Percentiles rank a stretch among this genome's conserved stretches.
These are phyloP conservation scores for Porogramme epimiltina DNA, from an alignment of 1,284 basidiomycete species.

Conservation along the genomic window DNA sequence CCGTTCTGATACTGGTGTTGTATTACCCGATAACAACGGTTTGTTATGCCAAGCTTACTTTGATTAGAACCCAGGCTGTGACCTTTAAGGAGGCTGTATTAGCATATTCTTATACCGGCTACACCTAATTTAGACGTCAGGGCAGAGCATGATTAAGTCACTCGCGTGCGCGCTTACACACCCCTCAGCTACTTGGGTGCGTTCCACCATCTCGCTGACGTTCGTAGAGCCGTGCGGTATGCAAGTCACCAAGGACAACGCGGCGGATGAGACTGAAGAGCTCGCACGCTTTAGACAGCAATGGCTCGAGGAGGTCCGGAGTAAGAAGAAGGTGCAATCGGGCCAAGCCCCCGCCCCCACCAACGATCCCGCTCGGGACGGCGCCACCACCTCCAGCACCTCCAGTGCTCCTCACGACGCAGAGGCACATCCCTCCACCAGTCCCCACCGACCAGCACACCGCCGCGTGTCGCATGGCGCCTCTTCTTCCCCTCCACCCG, in stretches of 20 bases:
- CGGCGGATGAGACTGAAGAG: slow-evolving; percentile 43
- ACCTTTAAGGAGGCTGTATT: too few species aligned
- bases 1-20: neutral
- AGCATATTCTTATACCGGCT: neutral
- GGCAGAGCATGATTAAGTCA: neutral
- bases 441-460: slow-evolving; percentile 3
- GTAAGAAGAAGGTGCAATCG: slow-evolving; percentile 34
- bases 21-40: neutral
- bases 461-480: too few species aligned
- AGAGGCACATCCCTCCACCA: neutral
- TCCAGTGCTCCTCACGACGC: neutral
- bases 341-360: slow-evolving; percentile 3
- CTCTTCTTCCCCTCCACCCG: slow-evolving; percentile 5
- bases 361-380: neutral
- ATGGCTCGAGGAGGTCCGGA: slow-evolving; percentile 71
- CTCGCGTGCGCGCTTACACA: slow-evolving; percentile 1
- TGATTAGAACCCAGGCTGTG: too few species aligned
- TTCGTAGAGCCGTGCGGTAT: slow-evolving; percentile 5
- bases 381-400: neutral
- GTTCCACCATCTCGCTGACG: slow-evolving; percentile 11
- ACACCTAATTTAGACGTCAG: neutral
- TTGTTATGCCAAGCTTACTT: neutral
- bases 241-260: neutral
- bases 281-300: slow-evolving; percentile 70
- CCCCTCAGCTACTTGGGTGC: slow-evolving; percentile 1